Base-by-base conservation (phyloP, 2,329 filamentous ascomycete species). In the Xylaria multiplex region DNA sequence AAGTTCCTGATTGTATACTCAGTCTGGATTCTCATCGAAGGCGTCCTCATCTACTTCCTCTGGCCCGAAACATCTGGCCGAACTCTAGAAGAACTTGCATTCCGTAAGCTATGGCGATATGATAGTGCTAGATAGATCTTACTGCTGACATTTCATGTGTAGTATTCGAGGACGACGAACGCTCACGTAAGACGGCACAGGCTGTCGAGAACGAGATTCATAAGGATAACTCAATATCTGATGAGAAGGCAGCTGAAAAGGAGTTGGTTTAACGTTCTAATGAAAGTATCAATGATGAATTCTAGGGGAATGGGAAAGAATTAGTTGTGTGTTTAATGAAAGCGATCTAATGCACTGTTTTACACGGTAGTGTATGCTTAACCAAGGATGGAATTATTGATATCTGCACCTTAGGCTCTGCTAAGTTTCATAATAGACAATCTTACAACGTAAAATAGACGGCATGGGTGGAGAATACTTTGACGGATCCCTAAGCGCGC, bases 41-140 rank as follows among this genome's bases (percentile, higher is more conserved):
- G 66, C 7, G 6, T 56, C 40, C 19, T 73, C 90, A 91, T 93
- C 49, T 93, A 89, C 79, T 93, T 92, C 79, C 84, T 93, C 70
- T 93, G 92, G 77, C 91, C 91, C 11, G 91, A 93, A 78, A 93
- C 91, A 0, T 91, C 90, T 66, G 91, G 91, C 70, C 86, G 93
- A 63, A 88, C 90, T 66, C 81, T 93, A 43, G 91, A 93, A 80
- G 91, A 93, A 30, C 73, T 76, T 14, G 62, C 74, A 9, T 75
- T 76, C 72, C 49, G 74, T 76, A 75, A 64, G 68, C 61, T 62
- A 32, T 43, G n/a, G 27, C 22, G 32, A 6, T 13, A 6, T 19
- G 19, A 19, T 13, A 40, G 43, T 37, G 9, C 6, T 42, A 1
- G 9, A 19, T 24, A 3, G 6, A 11, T 6, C 1, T 45, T 45